Percentiles rank a stretch among this genome's conserved stretches.
Evolutionary conservation across 495 filamentous ascomycete species (phyloP).

Genomic region (Hypoxylon fuscum): DNA sequence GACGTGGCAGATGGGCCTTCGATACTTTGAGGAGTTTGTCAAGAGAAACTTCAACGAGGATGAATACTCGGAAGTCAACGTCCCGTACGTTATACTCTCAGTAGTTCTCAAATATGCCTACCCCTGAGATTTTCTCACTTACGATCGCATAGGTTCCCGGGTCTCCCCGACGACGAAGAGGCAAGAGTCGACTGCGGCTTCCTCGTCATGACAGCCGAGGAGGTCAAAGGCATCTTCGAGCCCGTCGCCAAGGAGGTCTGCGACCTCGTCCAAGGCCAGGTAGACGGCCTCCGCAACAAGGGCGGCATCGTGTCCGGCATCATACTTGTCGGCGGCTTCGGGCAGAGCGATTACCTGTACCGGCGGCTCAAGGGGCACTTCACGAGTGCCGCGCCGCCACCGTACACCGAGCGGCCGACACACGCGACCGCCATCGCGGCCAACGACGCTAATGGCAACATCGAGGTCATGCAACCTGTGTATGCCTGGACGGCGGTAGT

Average conservation of each 20-base stretch:
- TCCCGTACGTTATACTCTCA: conserved; percentile 58
- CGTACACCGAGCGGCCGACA: conserved; percentile 71
- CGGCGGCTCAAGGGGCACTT: conserved; percentile 71
- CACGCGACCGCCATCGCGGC: conserved; percentile 55
- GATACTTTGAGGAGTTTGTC: conserved; percentile 72
- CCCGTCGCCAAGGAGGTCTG: conserved; percentile 71
- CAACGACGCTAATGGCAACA: conserved; percentile 53
- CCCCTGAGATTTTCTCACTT: not conserved
- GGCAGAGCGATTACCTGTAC: conserved; percentile 74
- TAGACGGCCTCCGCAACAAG: conserved; percentile 65
- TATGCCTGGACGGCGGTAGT: conserved; percentile 84
- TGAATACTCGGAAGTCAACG: conserved; percentile 72
- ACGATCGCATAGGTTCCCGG: conserved; percentile 63
- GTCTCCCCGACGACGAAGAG: conserved; percentile 72
- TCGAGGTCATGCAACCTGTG: conserved; percentile 80
- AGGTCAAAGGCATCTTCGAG: conserved; percentile 71
- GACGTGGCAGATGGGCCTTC: conserved; percentile 78
- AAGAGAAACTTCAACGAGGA: conserved; percentile 81
- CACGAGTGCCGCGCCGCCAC: conserved; percentile 68
- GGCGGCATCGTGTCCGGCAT: conserved; percentile 72
- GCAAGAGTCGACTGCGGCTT: conserved; percentile 71
- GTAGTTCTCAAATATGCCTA: not conserved
- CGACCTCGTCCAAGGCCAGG: conserved; percentile 68
- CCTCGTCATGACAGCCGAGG: conserved; percentile 66
- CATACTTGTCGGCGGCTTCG: conserved; percentile 75